Base-by-base conservation (phyloP, 805 yeast species). In the Yarrowia sp. region DNA sequence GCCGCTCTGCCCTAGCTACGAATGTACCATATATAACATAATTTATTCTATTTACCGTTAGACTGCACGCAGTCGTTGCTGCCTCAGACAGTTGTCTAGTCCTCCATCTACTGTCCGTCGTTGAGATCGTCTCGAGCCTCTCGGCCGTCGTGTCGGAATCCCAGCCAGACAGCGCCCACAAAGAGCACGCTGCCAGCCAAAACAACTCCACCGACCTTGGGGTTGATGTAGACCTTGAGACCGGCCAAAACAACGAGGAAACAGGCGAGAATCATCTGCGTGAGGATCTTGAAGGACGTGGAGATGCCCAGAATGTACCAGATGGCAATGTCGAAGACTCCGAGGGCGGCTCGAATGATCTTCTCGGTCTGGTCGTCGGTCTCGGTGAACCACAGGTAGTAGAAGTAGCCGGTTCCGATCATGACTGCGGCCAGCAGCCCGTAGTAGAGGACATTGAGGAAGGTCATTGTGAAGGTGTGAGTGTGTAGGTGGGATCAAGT, bases 231-330 rank as follows among this genome's bases (percentile, higher is more conserved):
- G 24, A 51, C 35, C 32, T 51, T 51, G 33, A 51, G 32, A 18
- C 25, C 58, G 9, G 58, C 58, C 12, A 51, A 24, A 16, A 25
- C 58, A 18, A 51, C 58, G 8, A 51, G 31, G 32, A 51, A 51
- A 18, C 58, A 51, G 12, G 58, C 58, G 7, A 51, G 24, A 51
- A 51, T 51, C 42, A 35, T 51, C 42, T 51, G 58, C 12, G 58
- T 51, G 29, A 51, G 42, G n/a, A 51, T 32, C 42, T 35, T 51
- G 32, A 51, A 51, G 31, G 42, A 33, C 16, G 58, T 51, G 16
- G 58, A 51, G 16, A 51, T 51, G 16, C 58, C 58, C 32, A 51
- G 18, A 35, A 51, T 51, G 42, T 51, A 51, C 58, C 58, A 51
- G 31, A 51, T 51, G 58, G 24, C 58, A 14, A 51, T 16, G 24